phyloP scores from a whole-genome alignment of 768 basidiomycete species.

The Lanmaoa pseudosensibilis region DNA sequence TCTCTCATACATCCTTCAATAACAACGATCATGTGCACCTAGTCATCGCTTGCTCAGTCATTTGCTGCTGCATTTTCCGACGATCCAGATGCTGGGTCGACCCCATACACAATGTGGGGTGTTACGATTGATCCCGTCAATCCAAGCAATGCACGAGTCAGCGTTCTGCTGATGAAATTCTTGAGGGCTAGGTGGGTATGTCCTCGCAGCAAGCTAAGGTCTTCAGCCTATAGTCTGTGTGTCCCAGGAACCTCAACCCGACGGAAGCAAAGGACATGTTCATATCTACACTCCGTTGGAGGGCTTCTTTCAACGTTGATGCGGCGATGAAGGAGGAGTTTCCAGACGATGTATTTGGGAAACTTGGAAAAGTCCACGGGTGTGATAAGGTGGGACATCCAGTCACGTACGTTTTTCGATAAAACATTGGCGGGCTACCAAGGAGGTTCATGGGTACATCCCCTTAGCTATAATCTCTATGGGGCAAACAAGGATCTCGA shows the following conservation, averaged over 20 bases:
- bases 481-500: constrained; percentile 66
- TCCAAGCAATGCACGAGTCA: constrained; percentile 60
- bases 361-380: constrained; percentile 63
- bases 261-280: constrained; percentile 64
- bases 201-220: neutral
- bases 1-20: neutral
- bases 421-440: neutral
- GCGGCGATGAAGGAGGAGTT: constrained; percentile 59
- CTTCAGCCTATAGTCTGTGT: neutral
- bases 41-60: constrained; percentile 48
- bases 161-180: constrained; percentile 81
- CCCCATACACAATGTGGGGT: constrained; percentile 67
- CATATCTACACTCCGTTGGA: constrained; percentile 68
- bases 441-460: neutral
- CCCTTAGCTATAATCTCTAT: constrained; percentile 71
- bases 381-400: constrained; percentile 71
- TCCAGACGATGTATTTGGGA: constrained; percentile 61
- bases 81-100: constrained; percentile 48
- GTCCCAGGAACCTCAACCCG: constrained; percentile 50
- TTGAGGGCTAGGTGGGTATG: constrained; percentile 61
- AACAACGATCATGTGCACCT: constrained; percentile 7
- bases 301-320: constrained; percentile 63
- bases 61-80: constrained; percentile 63
- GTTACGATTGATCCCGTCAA: constrained; percentile 60
- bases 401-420: constrained; percentile 53